Evolutionary conservation across 2,329 filamentous ascomycete genomes (phyloP), one percentile per base, ranked within the genome.

Genomic region (Cryphonectria parasitica): DNA sequence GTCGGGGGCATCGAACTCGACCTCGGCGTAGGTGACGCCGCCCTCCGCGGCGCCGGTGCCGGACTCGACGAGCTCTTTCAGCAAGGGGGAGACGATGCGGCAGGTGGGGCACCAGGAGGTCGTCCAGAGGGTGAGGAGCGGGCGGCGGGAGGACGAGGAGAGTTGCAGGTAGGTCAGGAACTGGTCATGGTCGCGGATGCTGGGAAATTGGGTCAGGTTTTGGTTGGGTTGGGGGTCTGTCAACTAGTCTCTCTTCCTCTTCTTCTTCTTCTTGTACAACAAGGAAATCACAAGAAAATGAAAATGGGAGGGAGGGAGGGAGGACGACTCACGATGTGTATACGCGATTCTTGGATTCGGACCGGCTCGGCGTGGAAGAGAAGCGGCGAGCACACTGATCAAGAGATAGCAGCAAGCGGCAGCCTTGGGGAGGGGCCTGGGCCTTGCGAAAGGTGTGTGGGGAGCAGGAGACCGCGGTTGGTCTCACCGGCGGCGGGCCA

Each of bases 91-190:
- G 34, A 89, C 82, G 43, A 78, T 77, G 62, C 81, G 82, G 77
- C 88, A 90, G 22, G 86, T 85, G 5, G 83, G 78, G 77, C 88
- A 90, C 80, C 84, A 89, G 10, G 86, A 86, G 0, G 88, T 83
- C 0, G 87, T 88, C 88, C 88, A 90, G 56, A 90, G 80, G 1
- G 87, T 89, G 69, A 90, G 76, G n/a, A 90, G 83, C 2, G 88
- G 88, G 2, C 79, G 83, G 60, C 84, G 82, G 7, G 86, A 81
- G 7, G 86, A 86, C 2, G 85, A 83, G 2, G 86, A 87, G 66
- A 88, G 80, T n/a, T 85, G 81, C 69, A 88, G 82, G 78, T 88
- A 86, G 25, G 84, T 87, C 76, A 84, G 78, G 77, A 90, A 85
- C 73, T 87, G 84, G 74, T 86, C 82, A 62, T 83, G 81, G 64